Percentiles rank a stretch among this genome's conserved stretches.
Evolutionary conservation across 345 rosid species (phyloP).

Genomic region (Salix udensis): DNA sequence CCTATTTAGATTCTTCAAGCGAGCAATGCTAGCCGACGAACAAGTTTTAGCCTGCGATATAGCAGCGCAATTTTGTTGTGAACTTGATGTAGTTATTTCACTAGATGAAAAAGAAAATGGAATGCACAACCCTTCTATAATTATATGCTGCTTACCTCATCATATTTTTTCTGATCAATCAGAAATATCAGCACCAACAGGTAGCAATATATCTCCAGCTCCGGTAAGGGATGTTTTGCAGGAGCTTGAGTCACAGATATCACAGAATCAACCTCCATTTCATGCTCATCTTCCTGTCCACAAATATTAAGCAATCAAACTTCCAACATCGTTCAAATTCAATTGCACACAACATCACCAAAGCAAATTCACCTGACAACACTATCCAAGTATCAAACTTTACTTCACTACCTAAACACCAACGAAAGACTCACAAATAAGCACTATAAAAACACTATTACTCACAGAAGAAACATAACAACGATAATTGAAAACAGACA

Average conservation of each 20-base stretch:
- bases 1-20: slow-evolving; percentile 61
- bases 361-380: background rate
- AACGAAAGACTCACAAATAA: background rate
- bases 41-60: slow-evolving; percentile 77
- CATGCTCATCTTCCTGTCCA: slow-evolving; percentile 63
- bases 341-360: background rate
- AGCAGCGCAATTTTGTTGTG: background rate
- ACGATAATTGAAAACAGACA: background rate
- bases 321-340: background rate
- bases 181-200: slow-evolving; percentile 69
- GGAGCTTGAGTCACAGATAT: slow-evolving; percentile 49
- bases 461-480: background rate
- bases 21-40: slow-evolving; percentile 67
- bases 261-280: slow-evolving; percentile 87
- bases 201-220: slow-evolving; percentile 71
- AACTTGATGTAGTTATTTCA: background rate
- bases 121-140: background rate
- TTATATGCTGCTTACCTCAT: slow-evolving; percentile 40
- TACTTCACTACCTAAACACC: background rate
- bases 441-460: background rate
- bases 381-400: background rate
- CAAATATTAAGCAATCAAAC: background rate
- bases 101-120: background rate
- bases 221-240: slow-evolving; percentile 54
- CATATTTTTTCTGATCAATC: slow-evolving; percentile 69